Conservation (phyloP, 352 stramenopile species). For the Globisporangium splendens region DNA sequence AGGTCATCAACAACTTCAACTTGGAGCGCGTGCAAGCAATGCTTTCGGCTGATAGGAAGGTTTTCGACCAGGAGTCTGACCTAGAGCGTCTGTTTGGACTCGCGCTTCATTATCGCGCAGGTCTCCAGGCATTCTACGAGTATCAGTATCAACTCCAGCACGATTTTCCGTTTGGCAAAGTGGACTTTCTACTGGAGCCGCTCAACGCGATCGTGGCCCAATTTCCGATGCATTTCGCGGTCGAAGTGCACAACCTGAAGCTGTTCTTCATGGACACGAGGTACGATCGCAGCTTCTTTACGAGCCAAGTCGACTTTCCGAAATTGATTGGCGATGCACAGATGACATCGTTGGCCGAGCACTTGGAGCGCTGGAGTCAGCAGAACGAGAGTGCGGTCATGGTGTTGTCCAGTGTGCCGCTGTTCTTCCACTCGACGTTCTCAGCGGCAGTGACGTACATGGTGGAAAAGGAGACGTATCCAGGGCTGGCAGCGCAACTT, state of each 20-base stretch:
- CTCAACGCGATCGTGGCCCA: conserved; percentile 28
- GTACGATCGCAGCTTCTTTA: conserved; percentile 58
- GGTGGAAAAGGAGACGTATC: conserved; percentile 66
- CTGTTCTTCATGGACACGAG: conserved; percentile 63
- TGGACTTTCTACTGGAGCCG: conserved; percentile 41
- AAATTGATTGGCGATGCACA: conserved; percentile 36
- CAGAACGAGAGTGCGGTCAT: conserved; percentile 24
- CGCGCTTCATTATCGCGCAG: conserved; percentile 52
- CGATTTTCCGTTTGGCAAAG: conserved; percentile 29
- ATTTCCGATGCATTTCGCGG: conserved; percentile 40
- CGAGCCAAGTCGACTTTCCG: neutral
- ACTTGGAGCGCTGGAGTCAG: conserved; percentile 17
- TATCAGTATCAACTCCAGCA: conserved; percentile 63
- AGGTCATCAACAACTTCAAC: conserved; percentile 79
- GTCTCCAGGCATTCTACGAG: conserved; percentile 60
- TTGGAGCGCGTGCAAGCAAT: conserved; percentile 30
- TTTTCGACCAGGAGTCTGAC: conserved; percentile 9
- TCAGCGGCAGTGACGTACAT: conserved; percentile 43
- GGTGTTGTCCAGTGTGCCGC: conserved; percentile 47
- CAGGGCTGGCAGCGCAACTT: conserved; percentile 33
- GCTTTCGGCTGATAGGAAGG: conserved; percentile 8
- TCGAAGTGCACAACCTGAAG: conserved; percentile 39
- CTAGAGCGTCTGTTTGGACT: conserved; percentile 24
- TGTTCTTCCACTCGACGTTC: conserved; percentile 66
- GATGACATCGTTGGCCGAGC: conserved; percentile 10